Conservation (phyloP, 2,329 filamentous ascomycete species). For the Colletotrichum cuscutae region DNA sequence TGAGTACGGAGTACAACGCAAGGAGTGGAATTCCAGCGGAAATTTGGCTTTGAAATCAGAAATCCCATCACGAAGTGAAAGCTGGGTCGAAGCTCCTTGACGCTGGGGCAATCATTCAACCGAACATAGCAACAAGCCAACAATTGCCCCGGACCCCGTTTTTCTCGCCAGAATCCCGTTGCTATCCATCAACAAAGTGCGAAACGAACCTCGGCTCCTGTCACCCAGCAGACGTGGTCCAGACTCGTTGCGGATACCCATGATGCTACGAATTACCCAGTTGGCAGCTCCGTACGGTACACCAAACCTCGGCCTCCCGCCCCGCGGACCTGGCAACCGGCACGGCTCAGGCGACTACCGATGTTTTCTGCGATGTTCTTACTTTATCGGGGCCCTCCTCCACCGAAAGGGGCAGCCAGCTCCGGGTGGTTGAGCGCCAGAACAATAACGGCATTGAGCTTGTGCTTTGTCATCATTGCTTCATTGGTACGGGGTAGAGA, state of each 20-base stretch:
- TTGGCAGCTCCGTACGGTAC: not conserved
- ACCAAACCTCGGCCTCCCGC: constrained; percentile 16
- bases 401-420: constrained; percentile 17
- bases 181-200: not conserved
- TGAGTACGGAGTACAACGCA: not conserved
- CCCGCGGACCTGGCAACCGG: constrained; percentile 15
- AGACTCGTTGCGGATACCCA: not conserved
- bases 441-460: not conserved
- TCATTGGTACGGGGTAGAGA: constrained; percentile 12
- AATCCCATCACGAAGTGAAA: constrained; percentile 1
- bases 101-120: constrained; percentile 25
- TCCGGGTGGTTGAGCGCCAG: not conserved
- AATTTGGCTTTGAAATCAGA: constrained; percentile 34
- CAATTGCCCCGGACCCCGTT: constrained; percentile 26
- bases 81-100: not conserved
- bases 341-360: constrained; percentile 6
- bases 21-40: constrained; percentile 17
- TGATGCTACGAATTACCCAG: not conserved
- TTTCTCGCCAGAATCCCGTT: not conserved
- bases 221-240: constrained; percentile 12
- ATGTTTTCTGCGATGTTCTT: not conserved
- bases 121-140: constrained; percentile 2
- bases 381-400: not conserved
- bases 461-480: constrained; percentile 29
- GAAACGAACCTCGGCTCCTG: constrained; percentile 19